These are phyloP conservation scores for Colletotrichum nymphaeae DNA, from an alignment of 2,329 filamentous ascomycete species.

Conservation along the genomic window DNA sequence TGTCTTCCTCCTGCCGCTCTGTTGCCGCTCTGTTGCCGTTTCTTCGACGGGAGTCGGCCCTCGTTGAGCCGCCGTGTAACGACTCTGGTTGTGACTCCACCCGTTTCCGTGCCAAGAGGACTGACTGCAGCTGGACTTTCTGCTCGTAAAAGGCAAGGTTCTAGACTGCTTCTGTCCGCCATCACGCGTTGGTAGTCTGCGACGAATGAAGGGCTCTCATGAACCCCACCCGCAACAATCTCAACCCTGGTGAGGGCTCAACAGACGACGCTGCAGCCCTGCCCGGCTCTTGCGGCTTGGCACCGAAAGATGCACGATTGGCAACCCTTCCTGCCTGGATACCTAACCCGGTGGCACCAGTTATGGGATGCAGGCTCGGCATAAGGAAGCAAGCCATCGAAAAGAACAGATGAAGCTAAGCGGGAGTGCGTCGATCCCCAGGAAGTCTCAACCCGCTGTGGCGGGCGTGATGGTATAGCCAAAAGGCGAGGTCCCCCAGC, in stretches of 20 bases:
- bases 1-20: neutral
- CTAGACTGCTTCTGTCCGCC: slow-evolving; percentile 8
- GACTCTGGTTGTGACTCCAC: neutral
- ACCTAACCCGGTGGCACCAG: slow-evolving; percentile 27
- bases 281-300: slow-evolving; percentile 25
- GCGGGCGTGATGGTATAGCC: slow-evolving; percentile 4
- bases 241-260: slow-evolving; percentile 7
- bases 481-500: neutral
- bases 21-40: neutral
- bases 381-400: neutral
- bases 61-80: neutral
- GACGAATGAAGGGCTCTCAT: neutral
- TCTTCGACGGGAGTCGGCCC: neutral
- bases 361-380: slow-evolving; percentile 4
- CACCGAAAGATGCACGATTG: slow-evolving; percentile 19
- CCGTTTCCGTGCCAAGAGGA: neutral
- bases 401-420: slow-evolving; percentile 4
- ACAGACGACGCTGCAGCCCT: slow-evolving; percentile 29
- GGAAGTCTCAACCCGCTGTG: neutral
- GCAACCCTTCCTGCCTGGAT: slow-evolving; percentile 8
- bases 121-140: neutral
- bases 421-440: slow-evolving; percentile 9
- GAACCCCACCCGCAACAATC: neutral
- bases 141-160: slow-evolving; percentile 8
- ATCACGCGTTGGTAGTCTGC: slow-evolving; percentile 1